Evolutionary conservation across 2,329 filamentous ascomycete species (phyloP).

Genomic region (Talaromyces piceae): DNA sequence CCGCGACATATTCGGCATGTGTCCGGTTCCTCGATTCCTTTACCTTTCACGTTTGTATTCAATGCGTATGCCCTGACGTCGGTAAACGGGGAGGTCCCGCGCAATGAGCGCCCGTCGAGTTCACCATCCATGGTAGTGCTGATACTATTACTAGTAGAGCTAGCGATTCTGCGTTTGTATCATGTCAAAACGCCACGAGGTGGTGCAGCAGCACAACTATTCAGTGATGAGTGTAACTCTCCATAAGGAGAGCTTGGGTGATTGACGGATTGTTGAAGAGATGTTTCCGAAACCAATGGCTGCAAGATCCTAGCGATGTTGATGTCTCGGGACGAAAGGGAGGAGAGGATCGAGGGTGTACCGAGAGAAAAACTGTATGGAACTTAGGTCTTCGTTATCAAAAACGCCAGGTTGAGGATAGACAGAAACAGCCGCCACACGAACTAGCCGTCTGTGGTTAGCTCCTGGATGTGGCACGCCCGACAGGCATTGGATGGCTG

Average conservation of each 20-base stretch:
- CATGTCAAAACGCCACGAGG: background rate
- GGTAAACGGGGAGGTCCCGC: constrained; percentile 23
- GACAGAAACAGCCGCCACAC: background rate
- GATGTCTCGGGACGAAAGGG: background rate
- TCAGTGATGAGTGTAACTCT: constrained; percentile 1
- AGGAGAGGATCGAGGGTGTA: background rate
- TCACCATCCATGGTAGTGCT: constrained; percentile 23
- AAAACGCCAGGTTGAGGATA: background rate
- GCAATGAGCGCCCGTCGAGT: constrained; percentile 16
- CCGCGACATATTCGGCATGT: constrained; percentile 97
- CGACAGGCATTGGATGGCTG: background rate
- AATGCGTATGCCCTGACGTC: constrained; percentile 49
- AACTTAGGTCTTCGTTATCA: background rate
- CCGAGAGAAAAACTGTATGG: background rate
- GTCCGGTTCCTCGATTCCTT: constrained; percentile 52
- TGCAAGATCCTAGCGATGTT: background rate
- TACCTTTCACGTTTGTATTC: constrained; percentile 31
- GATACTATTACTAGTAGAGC: background rate
- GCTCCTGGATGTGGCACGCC: background rate
- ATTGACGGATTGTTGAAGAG: no score
- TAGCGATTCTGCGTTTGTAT: background rate
- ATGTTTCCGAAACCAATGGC: background rate
- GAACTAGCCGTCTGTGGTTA: background rate
- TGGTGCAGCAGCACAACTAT: constrained; percentile 10
- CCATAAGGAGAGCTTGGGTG: no score